phyloP scores from a whole-genome alignment of 192 early-diverging fungal species.

The Jimgerdemannia flammicorona region DNA sequence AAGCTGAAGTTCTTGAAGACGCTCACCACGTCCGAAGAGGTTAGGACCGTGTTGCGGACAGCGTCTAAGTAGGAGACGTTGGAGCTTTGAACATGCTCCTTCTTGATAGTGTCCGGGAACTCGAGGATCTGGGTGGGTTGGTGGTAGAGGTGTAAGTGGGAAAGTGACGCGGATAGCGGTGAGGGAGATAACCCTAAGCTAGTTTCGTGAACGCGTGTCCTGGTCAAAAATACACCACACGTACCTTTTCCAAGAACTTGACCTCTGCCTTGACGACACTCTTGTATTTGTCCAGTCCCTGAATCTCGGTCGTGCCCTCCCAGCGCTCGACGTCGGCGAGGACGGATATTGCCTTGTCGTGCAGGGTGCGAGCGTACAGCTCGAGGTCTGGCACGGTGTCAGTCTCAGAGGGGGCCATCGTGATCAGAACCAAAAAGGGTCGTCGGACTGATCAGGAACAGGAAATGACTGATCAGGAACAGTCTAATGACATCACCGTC shows the following conservation, averaged over 20 bases:
- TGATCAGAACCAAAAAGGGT: background rate
- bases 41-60: constrained; percentile 21
- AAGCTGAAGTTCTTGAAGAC: constrained; percentile 12
- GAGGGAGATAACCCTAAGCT: no score
- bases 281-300: constrained; percentile 22
- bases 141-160: background rate
- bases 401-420: background rate
- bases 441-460: background rate
- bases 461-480: background rate
- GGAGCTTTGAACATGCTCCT: constrained; percentile 23
- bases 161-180: background rate
- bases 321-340: background rate
- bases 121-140: constrained; percentile 16
- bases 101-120: constrained; percentile 11
- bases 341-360: background rate
- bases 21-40: background rate
- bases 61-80: constrained; percentile 30
- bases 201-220: no score
- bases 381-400: background rate
- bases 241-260: constrained; percentile 23
- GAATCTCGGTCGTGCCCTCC: background rate
- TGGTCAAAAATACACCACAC: background rate
- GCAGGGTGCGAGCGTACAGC: background rate
- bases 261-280: constrained; percentile 20
- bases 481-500: background rate